Base-by-base conservation (phyloP, 2,329 filamentous ascomycete genomes). In the Ceratocystis lukuohia region DNA sequence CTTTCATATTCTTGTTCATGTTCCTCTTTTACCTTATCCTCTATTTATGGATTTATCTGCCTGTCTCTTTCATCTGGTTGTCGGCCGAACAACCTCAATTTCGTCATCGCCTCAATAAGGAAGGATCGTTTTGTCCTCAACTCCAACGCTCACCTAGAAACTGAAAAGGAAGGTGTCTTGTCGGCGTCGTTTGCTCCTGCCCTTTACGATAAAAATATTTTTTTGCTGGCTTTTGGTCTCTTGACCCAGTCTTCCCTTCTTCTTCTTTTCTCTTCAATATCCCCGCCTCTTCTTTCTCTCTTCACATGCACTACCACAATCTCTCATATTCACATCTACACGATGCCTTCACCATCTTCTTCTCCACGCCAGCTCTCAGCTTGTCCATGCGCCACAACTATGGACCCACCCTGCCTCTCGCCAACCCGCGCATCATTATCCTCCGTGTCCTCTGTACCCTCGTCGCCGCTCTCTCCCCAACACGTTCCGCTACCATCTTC, bases 281-380 rank as follows among this genome's bases (percentile, higher is more conserved):
- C 30, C 63, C 59, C 12, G 20, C 41, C 10, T 17, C 59, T 45
- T 44, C 17, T 22, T 20, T 25, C 20, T 64, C 59, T 22, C 10
- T 45, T 10, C n/a, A 41, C 64, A 30, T 33, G 57, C 25, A 20
- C 64, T 57, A 28, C 64, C 64, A 41, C 64, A 62, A 59, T 25
- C 44, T 57, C 53, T 1, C 10, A 41, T 53, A 8, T 61, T 48
- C 50, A 33, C 61, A 33, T 20, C 20, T 48, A n/a, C 20, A 25
- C 44, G 20, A 25, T 44, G 25, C 12, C 44, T 45, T 45, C 59
- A 6, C 44, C 44, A 37, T 25, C 33, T 2, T n/a, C 59, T 37
- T 25, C 59, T 10, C 20, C 12, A 45, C 22, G 7, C 33, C 44
- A 22, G 22, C 25, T 22, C 28, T 37, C 30, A 37, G 8, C 59